phyloP scores from a whole-genome alignment of 179 eudicot species.

The Gypsophila paniculata region DNA sequence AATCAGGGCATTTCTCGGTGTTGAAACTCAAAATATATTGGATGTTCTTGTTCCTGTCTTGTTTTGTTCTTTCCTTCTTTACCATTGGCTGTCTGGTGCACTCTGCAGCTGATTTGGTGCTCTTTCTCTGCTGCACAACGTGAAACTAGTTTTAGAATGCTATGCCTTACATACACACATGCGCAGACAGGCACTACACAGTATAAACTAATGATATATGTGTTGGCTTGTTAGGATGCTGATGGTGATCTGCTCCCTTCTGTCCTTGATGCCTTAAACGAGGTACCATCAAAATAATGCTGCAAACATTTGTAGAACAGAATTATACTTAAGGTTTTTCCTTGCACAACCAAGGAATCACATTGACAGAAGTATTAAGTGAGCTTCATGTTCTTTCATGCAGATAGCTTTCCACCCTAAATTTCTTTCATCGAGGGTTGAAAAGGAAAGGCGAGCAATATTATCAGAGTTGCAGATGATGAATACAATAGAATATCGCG shows the following conservation, averaged over 20 bases:
- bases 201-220: conserved; percentile 14
- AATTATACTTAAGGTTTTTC: not conserved
- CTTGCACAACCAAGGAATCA: not conserved
- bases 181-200: not conserved
- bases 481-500: conserved; percentile 99
- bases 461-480: conserved; percentile 98
- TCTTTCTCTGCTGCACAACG: not conserved
- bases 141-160: not conserved
- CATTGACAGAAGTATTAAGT: conserved; percentile 7
- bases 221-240: conserved; percentile 53
- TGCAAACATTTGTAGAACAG: not conserved
- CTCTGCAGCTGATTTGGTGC: not conserved
- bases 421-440: conserved; percentile 93
- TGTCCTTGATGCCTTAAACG: conserved; percentile 95
- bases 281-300: conserved; percentile 44
- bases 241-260: conserved; percentile 85
- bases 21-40: conserved; percentile 8
- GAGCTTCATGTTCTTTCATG: conserved; percentile 14
- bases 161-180: not conserved
- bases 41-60: not conserved
- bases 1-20: not conserved
- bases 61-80: not conserved
- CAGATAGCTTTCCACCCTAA: conserved; percentile 97
- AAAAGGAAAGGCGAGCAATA: conserved; percentile 97
- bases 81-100: not conserved